phyloP scores from a whole-genome alignment of 306 rosid species.

The Arachis hypogaea region DNA sequence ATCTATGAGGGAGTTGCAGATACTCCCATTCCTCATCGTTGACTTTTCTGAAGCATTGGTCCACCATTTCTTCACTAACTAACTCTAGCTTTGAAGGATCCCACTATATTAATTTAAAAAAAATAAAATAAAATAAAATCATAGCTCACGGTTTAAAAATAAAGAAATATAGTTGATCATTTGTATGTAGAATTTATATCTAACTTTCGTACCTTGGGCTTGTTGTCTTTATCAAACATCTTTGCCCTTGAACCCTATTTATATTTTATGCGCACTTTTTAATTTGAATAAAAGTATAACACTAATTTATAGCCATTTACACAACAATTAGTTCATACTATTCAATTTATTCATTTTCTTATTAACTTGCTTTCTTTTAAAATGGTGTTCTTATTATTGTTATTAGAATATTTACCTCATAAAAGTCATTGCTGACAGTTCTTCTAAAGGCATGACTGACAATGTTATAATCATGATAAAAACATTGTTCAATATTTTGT shows the following conservation, averaged over 20 bases:
- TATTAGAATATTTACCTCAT: slow-evolving; percentile 24
- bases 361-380: background rate
- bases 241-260: slow-evolving; percentile 39
- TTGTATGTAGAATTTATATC: background rate
- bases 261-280: background rate
- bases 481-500: slow-evolving; percentile 34
- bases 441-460: background rate
- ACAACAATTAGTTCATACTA: too few relatives aligned
- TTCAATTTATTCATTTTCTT: too few relatives aligned
- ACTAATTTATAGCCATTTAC: background rate
- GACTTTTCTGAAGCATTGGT: slow-evolving; percentile 21
- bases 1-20: slow-evolving; percentile 29
- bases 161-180: background rate
- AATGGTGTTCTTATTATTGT: background rate
- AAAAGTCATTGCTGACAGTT: slow-evolving; percentile 27
- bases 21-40: slow-evolving; percentile 1
- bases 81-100: slow-evolving; percentile 31
- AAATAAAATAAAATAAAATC: background rate
- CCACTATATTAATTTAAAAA: slow-evolving; percentile 22
- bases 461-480: slow-evolving; percentile 28
- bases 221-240: slow-evolving; percentile 39
- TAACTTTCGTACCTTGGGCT: slow-evolving; percentile 30
- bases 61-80: slow-evolving; percentile 31
- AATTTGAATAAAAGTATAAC: background rate
- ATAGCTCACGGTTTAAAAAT: background rate